A percentile compares a stretch with the other conserved stretches of the same genome.
Conservation (phyloP, 495 filamentous ascomycete genomes). For the Podospora didyma region DNA sequence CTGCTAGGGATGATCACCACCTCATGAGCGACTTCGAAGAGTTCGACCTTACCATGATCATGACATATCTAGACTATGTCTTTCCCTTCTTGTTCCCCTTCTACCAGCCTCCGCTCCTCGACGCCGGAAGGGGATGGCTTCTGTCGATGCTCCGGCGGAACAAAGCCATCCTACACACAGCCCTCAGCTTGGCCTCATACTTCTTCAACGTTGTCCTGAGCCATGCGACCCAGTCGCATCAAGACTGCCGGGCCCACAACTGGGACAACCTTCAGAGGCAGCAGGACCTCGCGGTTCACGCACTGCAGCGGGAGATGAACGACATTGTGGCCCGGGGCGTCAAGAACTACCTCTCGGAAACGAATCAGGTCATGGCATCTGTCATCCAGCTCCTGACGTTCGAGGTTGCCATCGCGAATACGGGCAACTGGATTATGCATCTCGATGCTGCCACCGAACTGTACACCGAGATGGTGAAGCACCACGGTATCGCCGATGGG, state of each 20-base stretch:
- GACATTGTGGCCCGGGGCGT: slow-evolving; percentile 33
- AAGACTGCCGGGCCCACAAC: slow-evolving; percentile 23
- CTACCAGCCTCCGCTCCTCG: slow-evolving; percentile 43
- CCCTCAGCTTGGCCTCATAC: slow-evolving; percentile 44
- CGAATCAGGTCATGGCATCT: slow-evolving; percentile 43
- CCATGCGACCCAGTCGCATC: slow-evolving; percentile 13
- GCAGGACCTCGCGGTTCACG: slow-evolving; percentile 36
- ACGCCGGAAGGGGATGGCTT: slow-evolving; percentile 49
- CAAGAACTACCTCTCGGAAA: slow-evolving; percentile 23
- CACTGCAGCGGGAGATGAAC: slow-evolving; percentile 39
- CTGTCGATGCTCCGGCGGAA: slow-evolving; percentile 48
- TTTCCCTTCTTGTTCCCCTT: slow-evolving; percentile 54
- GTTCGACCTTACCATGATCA: slow-evolving; percentile 27
- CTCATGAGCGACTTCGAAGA: slow-evolving; percentile 5
- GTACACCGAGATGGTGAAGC: slow-evolving; percentile 41
- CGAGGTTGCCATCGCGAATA: slow-evolving; percentile 41
- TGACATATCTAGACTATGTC: slow-evolving; percentile 51
- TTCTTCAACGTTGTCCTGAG: slow-evolving; percentile 39
- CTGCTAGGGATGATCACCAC: not conserved
- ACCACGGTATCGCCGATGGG: slow-evolving; percentile 13
- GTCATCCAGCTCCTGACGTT: slow-evolving; percentile 52
- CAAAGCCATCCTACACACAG: slow-evolving; percentile 43
- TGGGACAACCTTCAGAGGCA: slow-evolving; percentile 34
- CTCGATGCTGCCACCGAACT: slow-evolving; percentile 46
- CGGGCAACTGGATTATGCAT: slow-evolving; percentile 46